Percentiles rank a stretch among this genome's conserved stretches.
Evolutionary conservation across 1,284 basidiomycete genomes (phyloP).

Genomic region (Papiliotrema laurentii): DNA sequence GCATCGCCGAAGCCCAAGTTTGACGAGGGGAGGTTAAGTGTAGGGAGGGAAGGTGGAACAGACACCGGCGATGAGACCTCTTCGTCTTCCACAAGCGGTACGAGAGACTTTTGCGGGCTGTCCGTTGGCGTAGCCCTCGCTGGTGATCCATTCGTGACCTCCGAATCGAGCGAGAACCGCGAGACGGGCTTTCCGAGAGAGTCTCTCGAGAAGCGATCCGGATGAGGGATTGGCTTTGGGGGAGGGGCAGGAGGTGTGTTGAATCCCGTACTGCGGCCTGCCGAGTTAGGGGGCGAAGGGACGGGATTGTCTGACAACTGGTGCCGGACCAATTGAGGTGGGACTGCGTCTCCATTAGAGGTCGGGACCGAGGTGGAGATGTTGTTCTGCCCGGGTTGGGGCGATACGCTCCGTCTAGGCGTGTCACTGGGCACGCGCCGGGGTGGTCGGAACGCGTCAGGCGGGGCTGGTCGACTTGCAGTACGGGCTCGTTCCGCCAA

Average conservation of each 20-base stretch:
- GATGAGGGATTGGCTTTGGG: slow-evolving; percentile 22
- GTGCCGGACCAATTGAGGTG: slow-evolving; percentile 14
- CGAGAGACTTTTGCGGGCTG: slow-evolving; percentile 6
- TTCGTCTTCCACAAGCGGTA: slow-evolving; percentile 7
- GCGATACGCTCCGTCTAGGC: slow-evolving; percentile 8
- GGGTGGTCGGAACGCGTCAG: slow-evolving; percentile 47
- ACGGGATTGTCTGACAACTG: slow-evolving; percentile 22
- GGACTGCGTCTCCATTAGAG: background rate
- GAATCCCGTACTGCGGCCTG: background rate
- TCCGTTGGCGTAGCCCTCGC: slow-evolving; percentile 3
- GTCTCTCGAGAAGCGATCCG: slow-evolving; percentile 31
- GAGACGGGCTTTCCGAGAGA: slow-evolving; percentile 31
- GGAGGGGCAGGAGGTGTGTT: slow-evolving; percentile 7
- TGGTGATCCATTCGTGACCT: slow-evolving; percentile 33
- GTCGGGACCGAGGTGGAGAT: background rate
- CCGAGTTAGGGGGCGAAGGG: slow-evolving; percentile 6
- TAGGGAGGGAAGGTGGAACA: slow-evolving; percentile 18
- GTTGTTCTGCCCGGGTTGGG: slow-evolving; percentile 3
- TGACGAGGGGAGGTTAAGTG: slow-evolving; percentile 22
- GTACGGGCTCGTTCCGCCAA: slow-evolving; percentile 26
- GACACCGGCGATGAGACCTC: slow-evolving; percentile 6
- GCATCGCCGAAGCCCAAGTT: slow-evolving; percentile 18
- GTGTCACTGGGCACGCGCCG: slow-evolving; percentile 23
- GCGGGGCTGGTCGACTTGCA: slow-evolving; percentile 36
- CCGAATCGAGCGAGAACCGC: slow-evolving; percentile 41